Evolutionary conservation across 305 asterid species (phyloP).

Genomic region (Fraxinus floribunda): DNA sequence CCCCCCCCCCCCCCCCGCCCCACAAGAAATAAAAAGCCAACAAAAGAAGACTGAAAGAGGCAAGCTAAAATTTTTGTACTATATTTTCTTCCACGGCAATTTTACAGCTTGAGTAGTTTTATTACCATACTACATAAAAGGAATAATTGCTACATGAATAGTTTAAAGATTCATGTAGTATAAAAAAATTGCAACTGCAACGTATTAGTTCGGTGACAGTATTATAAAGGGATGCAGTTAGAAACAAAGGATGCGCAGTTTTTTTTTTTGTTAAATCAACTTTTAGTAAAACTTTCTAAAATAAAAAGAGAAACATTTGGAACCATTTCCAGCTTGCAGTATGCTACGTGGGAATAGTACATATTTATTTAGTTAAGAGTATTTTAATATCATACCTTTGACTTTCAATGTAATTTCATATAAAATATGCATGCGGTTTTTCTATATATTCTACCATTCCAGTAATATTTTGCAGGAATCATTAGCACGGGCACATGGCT

Average conservation of each 20-base stretch:
- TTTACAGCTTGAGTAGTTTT: neutral
- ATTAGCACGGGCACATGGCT: conserved; percentile 81
- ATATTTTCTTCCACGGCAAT: neutral
- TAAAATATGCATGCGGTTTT: neutral
- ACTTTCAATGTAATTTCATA: neutral
- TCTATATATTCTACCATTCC: conserved; percentile 16
- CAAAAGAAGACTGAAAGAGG: neutral
- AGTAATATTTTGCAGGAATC: conserved; percentile 60
- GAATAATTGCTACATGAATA: neutral
- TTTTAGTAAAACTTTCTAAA: neutral
- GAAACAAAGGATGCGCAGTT: neutral
- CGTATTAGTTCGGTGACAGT: neutral
- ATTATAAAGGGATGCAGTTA: neutral
- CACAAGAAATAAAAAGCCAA: neutral
- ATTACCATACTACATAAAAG: neutral
- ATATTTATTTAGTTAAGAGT: neutral
- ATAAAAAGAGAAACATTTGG: neutral
- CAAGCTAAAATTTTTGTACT: neutral
- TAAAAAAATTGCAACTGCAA: neutral
- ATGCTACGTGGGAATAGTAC: neutral
- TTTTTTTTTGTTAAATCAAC: neutral
- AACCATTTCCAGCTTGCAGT: neutral
- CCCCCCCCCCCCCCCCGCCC: neutral
- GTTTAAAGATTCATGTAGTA: neutral
- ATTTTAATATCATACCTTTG: neutral